Evolutionary conservation across 495 filamentous ascomycete genomes (phyloP).

Genomic region (Darksidea phi): DNA sequence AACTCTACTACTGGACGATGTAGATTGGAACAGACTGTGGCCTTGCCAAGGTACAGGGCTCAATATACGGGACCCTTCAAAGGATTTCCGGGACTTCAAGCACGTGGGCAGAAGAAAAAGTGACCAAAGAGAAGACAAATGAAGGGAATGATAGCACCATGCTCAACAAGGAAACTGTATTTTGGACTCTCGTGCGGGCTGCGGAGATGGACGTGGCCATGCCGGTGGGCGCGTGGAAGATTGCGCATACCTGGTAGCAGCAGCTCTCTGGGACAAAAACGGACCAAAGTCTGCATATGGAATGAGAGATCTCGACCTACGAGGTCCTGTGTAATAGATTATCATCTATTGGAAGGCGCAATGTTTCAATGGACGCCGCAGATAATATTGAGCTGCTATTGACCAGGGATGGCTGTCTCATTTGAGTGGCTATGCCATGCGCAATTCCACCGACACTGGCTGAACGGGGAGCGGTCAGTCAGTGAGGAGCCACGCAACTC

Average conservation of each 20-base stretch:
- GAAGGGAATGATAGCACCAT: slow-evolving; percentile 4
- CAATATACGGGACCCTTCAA: slow-evolving; percentile 13
- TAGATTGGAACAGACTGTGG: not conserved
- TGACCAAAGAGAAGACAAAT: slow-evolving; percentile 8
- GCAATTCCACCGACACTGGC: not conserved
- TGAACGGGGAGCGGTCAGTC: not conserved
- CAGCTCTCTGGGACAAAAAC: not conserved
- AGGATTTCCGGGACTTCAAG: not conserved
- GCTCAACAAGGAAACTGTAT: not conserved
- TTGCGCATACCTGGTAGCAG: slow-evolving; percentile 9
- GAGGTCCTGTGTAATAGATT: slow-evolving; percentile 35
- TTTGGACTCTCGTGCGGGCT: slow-evolving; percentile 3
- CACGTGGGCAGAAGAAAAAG: slow-evolving; percentile 23
- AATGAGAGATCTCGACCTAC: not conserved
- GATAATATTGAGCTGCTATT: slow-evolving; percentile 18
- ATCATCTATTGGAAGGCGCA: slow-evolving; percentile 23
- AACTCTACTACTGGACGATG: slow-evolving; percentile 9
- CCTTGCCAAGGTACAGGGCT: slow-evolving; percentile 9
- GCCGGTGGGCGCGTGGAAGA: slow-evolving; percentile 30
- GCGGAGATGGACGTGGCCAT: slow-evolving; percentile 7
- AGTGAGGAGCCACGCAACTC: not conserved
- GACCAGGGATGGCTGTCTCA: slow-evolving; percentile 4
- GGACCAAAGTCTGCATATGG: slow-evolving; percentile 4
- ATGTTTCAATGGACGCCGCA: slow-evolving; percentile 17
- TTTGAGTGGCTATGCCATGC: slow-evolving; percentile 6